Evolutionary conservation across 345 rosid genomes (phyloP).

Genomic region (Citrus mangshanensis): DNA sequence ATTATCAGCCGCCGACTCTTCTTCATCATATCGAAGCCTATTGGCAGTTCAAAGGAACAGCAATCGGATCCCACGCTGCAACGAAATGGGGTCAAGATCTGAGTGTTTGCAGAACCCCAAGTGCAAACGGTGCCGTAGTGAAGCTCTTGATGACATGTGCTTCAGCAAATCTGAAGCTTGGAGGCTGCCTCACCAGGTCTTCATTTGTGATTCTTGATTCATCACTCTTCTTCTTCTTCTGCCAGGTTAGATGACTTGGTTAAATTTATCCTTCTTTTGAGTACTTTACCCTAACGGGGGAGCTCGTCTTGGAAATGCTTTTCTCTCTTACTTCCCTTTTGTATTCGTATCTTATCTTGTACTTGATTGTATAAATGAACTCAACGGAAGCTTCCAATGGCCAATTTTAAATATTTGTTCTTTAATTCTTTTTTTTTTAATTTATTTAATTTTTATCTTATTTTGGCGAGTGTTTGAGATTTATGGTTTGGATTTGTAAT

Average conservation of each 20-base stretch:
- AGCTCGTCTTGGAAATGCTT: not conserved
- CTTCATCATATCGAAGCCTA: conserved; percentile 13
- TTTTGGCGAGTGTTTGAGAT: too few relatives aligned
- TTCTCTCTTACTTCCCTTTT: not conserved
- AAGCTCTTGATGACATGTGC: conserved; percentile 56
- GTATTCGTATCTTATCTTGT: not conserved
- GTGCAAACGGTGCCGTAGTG: conserved; percentile 53
- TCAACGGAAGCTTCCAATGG: not conserved
- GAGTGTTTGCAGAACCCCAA: conserved; percentile 38
- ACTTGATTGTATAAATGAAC: not conserved
- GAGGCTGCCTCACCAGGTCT: conserved; percentile 51
- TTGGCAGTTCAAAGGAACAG: conserved; percentile 18
- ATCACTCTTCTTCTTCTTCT: not conserved
- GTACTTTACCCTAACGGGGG: not conserved
- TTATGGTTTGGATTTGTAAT: too few relatives aligned
- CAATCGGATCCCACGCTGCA: conserved; percentile 33
- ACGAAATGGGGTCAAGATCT: conserved; percentile 33
- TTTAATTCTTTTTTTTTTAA: too few relatives aligned
- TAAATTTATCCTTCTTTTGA: not conserved
- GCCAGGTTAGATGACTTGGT: not conserved
- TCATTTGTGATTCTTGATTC: conserved; percentile 31
- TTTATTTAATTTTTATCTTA: too few relatives aligned
- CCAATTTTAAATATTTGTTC: too few relatives aligned
- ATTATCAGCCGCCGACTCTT: not conserved
- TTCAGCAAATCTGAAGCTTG: conserved; percentile 42